Evolutionary conservation across 192 early-diverging fungal species (phyloP).

Genomic region (Coemansia sp.): DNA sequence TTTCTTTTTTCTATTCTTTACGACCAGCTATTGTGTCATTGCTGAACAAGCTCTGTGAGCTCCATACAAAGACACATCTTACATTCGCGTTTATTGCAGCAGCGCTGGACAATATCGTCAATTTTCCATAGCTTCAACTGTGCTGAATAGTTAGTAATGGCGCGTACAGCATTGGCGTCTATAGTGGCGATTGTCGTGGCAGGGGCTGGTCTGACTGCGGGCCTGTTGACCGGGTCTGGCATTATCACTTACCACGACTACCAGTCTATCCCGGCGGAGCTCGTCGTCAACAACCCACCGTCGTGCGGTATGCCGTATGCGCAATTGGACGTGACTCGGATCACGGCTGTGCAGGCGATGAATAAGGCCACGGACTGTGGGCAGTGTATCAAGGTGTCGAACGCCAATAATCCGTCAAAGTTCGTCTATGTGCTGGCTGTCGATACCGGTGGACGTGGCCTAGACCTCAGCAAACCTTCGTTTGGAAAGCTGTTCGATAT

Average conservation of each 20-base stretch:
- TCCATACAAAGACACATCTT: slow-evolving; percentile 5
- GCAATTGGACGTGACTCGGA: slow-evolving; percentile 56
- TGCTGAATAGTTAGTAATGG: slow-evolving; percentile 1
- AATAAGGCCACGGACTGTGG: slow-evolving; percentile 56
- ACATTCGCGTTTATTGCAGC: slow-evolving; percentile 2
- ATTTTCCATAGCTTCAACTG: not conserved
- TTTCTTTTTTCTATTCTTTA: slow-evolving; percentile 1
- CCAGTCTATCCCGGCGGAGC: slow-evolving; percentile 39
- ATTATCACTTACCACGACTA: slow-evolving; percentile 58
- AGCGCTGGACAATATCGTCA: slow-evolving; percentile 3
- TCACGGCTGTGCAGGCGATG: slow-evolving; percentile 60
- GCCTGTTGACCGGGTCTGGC: slow-evolving; percentile 40
- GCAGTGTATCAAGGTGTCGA: slow-evolving; percentile 58
- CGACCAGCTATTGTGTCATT: not conserved
- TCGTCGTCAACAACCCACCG: slow-evolving; percentile 56
- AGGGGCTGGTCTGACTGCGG: slow-evolving; percentile 5
- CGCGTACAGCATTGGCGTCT: slow-evolving; percentile 4
- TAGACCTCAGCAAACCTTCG: slow-evolving; percentile 58
- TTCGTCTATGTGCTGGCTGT: slow-evolving; percentile 61
- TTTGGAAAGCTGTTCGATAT: slow-evolving; percentile 59
- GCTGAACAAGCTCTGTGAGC: not conserved
- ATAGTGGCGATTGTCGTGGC: slow-evolving; percentile 11
- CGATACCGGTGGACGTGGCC: slow-evolving; percentile 59
- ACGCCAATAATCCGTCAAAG: slow-evolving; percentile 46
- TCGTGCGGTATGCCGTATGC: slow-evolving; percentile 63